Conservation (phyloP, 805 yeast genomes). For the Candida cerambycidarum region DNA sequence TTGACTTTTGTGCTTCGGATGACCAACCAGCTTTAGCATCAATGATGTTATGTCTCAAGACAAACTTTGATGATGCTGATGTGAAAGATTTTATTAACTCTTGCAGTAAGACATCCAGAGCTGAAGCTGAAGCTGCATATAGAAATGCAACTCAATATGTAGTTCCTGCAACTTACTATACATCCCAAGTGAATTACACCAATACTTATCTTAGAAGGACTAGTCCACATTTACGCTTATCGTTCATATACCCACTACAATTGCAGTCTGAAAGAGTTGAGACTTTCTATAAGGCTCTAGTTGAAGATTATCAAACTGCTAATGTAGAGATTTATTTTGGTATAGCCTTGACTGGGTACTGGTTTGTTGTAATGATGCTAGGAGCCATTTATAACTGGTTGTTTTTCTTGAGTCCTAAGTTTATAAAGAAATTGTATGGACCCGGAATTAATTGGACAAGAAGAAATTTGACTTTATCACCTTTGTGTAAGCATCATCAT, state of each 20-base stretch:
- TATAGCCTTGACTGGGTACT: conserved; percentile 27
- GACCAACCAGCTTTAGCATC: conserved; percentile 40
- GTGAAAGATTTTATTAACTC: conserved; percentile 19
- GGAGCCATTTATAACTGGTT: conserved; percentile 30
- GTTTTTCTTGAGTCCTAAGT: conserved; percentile 21
- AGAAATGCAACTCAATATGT: conserved; percentile 42
- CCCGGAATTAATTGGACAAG: conserved; percentile 19
- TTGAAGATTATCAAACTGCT: conserved; percentile 17
- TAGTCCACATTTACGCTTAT: not conserved
- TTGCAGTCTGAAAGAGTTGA: conserved; percentile 24
- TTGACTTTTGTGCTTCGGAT: conserved; percentile 25
- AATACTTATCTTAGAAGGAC: not conserved
- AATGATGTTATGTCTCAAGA: conserved; percentile 31
- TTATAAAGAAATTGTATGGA: conserved; percentile 30
- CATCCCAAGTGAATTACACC: conserved; percentile 23
- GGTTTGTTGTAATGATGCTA: conserved; percentile 30
- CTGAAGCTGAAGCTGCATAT: conserved; percentile 30
- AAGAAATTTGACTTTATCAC: conserved; percentile 23
- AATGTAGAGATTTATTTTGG: conserved; percentile 42
- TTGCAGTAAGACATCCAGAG: conserved; percentile 18
- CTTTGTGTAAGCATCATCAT: conserved; percentile 20
- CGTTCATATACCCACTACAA: conserved; percentile 29
- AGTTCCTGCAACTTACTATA: conserved; percentile 29
- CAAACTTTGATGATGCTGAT: conserved; percentile 14
- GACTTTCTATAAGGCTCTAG: not conserved